Evolutionary conservation across 1,284 basidiomycete species (phyloP), one percentile per base, ranked within the genome.

Genomic region (Apiotrichum sp.): DNA sequence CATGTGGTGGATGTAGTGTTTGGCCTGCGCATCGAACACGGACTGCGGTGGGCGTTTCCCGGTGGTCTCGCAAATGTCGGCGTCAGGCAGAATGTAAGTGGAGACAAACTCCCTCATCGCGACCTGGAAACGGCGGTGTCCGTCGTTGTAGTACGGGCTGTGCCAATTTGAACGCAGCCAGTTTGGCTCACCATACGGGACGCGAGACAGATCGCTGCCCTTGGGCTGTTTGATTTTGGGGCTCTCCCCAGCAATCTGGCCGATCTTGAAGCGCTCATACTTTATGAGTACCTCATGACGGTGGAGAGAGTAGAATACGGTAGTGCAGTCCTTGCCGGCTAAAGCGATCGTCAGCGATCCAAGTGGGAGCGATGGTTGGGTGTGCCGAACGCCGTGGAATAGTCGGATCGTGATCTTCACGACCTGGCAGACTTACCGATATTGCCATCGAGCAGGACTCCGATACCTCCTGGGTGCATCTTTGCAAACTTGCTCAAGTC

Each of bases 1-100:
- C 92, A 96, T 96, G 3, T 89, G 87, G 70, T 89, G 85, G 56
- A 93, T 65, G 91, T 86, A 58, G 81, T 83, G 2, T 85, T 87
- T 58, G 9, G 74, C 73, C 70, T 77, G 73, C 14, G 67, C 66
- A 13, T 72, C 65, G 33, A 73, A 53, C 22, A 78, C 74, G 45
- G 68, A 59, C 50, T 73, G 71, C 42, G 66, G 68, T 3, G 75
- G 84, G 16, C 82, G 80, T 72, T 89, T 89, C 29, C 88, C 88
- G 65, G 85, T 86, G 59, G 83, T 82, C 76, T 92, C 89, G 59
- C 84, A 81, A 35, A 79, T 80, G 79, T 88, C 73, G 11, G 77
- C 78, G 59, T 79, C 79, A 52, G 77, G 75, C 47, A 68, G 68
- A 44, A 84, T 63, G 40, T 80, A 68, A 48, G 81, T 79, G 57